phyloP scores from a whole-genome alignment of 2,329 filamentous ascomycete genomes.

The Phaeosphaeria sp. region DNA sequence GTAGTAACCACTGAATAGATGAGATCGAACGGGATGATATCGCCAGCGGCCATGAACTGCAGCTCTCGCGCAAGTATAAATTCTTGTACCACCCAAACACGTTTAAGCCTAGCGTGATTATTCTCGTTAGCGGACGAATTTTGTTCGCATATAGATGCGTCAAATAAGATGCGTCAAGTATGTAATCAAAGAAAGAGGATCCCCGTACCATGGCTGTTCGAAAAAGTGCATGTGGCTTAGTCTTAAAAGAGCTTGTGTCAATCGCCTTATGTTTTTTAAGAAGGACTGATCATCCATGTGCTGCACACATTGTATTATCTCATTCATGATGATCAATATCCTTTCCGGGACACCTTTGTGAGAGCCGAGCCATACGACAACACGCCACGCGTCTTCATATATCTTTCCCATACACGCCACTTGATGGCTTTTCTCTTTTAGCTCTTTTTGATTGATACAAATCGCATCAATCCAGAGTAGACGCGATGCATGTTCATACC shows the following conservation, averaged over 20 bases:
- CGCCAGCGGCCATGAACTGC: background rate
- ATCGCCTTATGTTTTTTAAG: no score
- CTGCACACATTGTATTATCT: background rate
- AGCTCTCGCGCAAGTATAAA: background rate
- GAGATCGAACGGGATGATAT: no score
- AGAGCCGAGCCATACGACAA: constrained; percentile 19
- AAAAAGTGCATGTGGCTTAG: background rate
- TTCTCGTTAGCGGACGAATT: no score
- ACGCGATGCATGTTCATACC: constrained; percentile 7
- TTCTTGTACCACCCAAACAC: background rate
- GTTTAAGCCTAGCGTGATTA: no score
- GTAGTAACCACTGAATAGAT: no score
- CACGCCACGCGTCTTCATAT: constrained; percentile 15
- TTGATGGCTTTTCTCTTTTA: constrained; percentile 21
- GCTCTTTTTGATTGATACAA: constrained; percentile 8
- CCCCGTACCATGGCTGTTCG: background rate
- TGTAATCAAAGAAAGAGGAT: no score
- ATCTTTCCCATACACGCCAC: constrained; percentile 19
- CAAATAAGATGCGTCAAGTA: no score
- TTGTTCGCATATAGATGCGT: no score
- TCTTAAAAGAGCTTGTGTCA: no score
- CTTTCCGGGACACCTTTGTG: background rate
- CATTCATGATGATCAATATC: background rate
- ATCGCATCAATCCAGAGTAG: constrained; percentile 3
- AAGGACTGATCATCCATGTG: background rate